Evolutionary conservation across 2,329 filamentous ascomycete species (phyloP), one percentile per base, ranked within the genome.

Genomic region (Pseudogymnoascus sp.): DNA sequence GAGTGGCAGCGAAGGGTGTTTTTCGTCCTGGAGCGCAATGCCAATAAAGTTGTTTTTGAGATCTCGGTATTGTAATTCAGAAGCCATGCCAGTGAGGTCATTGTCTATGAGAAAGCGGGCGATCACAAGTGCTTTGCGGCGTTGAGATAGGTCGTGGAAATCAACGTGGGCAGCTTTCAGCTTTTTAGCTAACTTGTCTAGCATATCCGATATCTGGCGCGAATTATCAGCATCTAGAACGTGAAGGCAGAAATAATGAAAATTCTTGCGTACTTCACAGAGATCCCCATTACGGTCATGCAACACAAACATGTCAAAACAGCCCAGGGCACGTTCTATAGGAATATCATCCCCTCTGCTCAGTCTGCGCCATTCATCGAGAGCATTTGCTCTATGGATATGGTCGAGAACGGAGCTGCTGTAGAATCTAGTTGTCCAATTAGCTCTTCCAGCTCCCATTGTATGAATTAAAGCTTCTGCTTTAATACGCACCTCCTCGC

Each of bases 31-130:
- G 45, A 97, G 78, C 3, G 90, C 91, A 65, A 95, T 80, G 8
- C 91, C 91, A 62, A 99, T 86, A 68, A 96, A 90, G 69, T 90
- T 95, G 74, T 97, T 96, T 65, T 90, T 85, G 63, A 97, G 76
- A 63, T 88, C 87, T 68, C 91, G 86, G 72, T 94, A 97, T 62
- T 88, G 84, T 42, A 78, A 72, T 6, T 85, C 83, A 4, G 79
- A 77, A n/a, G 84, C 76, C 62, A 91, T 82, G 49, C 92, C 92
- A 1, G 84, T 84, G 67, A 96, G 82, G 62, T 89, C 85, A 38
- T 85, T 82, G 2, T 75, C 72, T 62, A 86, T 84, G 49, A 97
- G 77, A 79, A 89, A 96, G 7, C 77, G 77, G 16, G 88, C 86
- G 38, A 96, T 77, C 1, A 79, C 76, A 39, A 88, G 73, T 0